These are phyloP conservation scores for Iris macrosiphon DNA, from an alignment of 106 monocot species.

Conservation along the genomic window DNA sequence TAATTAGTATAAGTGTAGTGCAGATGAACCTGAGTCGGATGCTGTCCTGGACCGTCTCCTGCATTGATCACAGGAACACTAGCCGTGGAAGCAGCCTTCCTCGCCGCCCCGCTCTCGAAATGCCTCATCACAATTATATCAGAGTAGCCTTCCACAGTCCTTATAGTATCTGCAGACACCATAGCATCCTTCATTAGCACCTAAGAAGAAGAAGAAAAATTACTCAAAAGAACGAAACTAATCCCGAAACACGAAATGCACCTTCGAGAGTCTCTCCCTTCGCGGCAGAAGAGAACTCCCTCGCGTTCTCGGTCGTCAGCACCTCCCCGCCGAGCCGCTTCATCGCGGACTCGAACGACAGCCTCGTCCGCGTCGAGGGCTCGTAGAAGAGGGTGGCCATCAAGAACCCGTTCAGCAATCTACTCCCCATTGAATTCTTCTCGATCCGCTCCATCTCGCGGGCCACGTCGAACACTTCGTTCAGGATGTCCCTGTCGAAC, in stretches of 20 bases:
- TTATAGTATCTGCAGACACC: slow-evolving; percentile 75
- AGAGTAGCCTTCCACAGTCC: slow-evolving; percentile 95
- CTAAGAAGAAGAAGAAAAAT: background rate
- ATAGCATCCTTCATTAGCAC: background rate
- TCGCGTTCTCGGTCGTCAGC: slow-evolving; percentile 92
- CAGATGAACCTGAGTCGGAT: slow-evolving; percentile 81
- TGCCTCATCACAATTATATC: slow-evolving; percentile 98
- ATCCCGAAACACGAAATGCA: slow-evolving; percentile 6
- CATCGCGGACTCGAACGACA: slow-evolving; percentile 98
- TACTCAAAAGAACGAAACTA: background rate
- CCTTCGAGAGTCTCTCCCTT: slow-evolving; percentile 99
- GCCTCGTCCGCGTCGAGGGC: slow-evolving; percentile 94
- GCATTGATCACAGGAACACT: slow-evolving; percentile 93
- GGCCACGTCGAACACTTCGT: slow-evolving; percentile 78
- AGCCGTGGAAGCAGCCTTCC: slow-evolving; percentile 60
- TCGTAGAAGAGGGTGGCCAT: slow-evolving; percentile 99
- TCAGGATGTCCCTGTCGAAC: slow-evolving; percentile 63
- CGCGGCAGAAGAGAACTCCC: slow-evolving; percentile 96
- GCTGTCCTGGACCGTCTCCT: slow-evolving; percentile 98
- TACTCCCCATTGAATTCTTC: slow-evolving; percentile 39
- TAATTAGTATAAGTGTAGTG: no score
- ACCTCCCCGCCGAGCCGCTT: slow-evolving; percentile 95
- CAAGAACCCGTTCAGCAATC: slow-evolving; percentile 66
- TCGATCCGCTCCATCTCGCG: slow-evolving; percentile 83
- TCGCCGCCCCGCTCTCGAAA: slow-evolving; percentile 95